Percentiles rank a stretch among this genome's conserved stretches.
Evolutionary conservation across 768 basidiomycete species (phyloP).

Genomic region (Xanthoconium purpureum): DNA sequence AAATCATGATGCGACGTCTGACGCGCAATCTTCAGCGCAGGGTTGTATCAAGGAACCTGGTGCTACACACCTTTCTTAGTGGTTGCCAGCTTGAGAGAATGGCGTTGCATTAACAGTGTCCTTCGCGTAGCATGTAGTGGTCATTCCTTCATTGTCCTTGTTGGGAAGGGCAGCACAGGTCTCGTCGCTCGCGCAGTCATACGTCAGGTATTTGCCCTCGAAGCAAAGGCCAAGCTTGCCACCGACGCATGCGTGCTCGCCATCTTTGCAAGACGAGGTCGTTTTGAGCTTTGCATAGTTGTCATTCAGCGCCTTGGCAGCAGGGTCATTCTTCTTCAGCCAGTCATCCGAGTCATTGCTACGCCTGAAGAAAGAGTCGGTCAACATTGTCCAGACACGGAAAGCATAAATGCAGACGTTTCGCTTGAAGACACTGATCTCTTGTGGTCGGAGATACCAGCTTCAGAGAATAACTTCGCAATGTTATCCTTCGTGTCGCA

Average conservation of each 20-base stretch:
- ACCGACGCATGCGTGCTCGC: constrained; percentile 18
- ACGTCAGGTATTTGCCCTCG: constrained; percentile 10
- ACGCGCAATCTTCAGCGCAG: not conserved
- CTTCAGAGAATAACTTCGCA: constrained; percentile 15
- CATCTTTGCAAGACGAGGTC: constrained; percentile 19
- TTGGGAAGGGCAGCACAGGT: constrained; percentile 25
- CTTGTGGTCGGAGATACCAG: constrained; percentile 19
- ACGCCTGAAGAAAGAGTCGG: constrained; percentile 6
- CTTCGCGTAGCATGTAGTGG: constrained; percentile 17
- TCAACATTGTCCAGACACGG: not conserved
- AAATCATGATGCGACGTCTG: not conserved
- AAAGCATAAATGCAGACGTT: not conserved
- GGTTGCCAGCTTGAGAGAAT: constrained; percentile 16
- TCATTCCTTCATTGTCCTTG: constrained; percentile 13
- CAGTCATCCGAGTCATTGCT: not conserved
- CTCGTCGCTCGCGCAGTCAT: constrained; percentile 12
- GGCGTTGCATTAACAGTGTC: constrained; percentile 13
- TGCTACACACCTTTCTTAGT: not conserved
- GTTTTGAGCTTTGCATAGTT: constrained; percentile 17
- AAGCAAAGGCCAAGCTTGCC: constrained; percentile 19
- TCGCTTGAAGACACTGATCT: not conserved
- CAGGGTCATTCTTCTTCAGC: constrained; percentile 25
- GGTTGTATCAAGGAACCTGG: not conserved
- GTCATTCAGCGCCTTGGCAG: constrained; percentile 25
- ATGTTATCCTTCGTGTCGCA: constrained; percentile 18